Base-by-base conservation (phyloP, 805 yeast species). In the Yamadazyma sp. region DNA sequence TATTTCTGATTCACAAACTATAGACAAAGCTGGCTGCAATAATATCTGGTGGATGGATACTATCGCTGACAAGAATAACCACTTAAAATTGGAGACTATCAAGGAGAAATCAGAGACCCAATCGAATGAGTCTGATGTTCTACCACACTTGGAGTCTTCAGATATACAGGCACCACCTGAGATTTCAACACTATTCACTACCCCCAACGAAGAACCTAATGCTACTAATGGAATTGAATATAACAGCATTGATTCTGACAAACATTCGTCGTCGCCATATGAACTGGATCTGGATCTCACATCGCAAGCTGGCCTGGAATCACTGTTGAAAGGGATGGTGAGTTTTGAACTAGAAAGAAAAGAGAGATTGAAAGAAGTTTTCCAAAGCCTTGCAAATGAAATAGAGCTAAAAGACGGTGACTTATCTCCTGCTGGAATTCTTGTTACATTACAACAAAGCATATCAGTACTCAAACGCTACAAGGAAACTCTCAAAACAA, bases 31-130 rank as follows among this genome's bases (percentile, higher is more conserved):
- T 28, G 4, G 11, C 20, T 15, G 10, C 3, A 16, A 28, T 14
- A 18, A 4, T 9, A 15, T 15, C 5, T 21, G 12, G 11, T 35
- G 42, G 42, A 29, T 38, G 28, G 42, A 38, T 19, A 23, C 32
- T 6, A 22, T 32, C 11, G 28, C 38, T 3, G 6, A 34, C 21
- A 30, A 24, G 29, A 21, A 28, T 19, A 38, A 38, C 21, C 16
- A n/a, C n/a, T 24, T 34, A n/a, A n/a, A n/a, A n/a, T n/a, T n/a
- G n/a, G n/a, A n/a, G n/a, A n/a, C n/a, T n/a, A n/a, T n/a, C n/a
- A n/a, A n/a, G n/a, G n/a, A n/a, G n/a, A n/a, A n/a, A n/a, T n/a
- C n/a, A n/a, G n/a, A n/a, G n/a, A n/a, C n/a, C n/a, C n/a, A n/a
- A n/a, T n/a, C n/a, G n/a, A n/a, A n/a, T n/a, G n/a, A n/a, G n/a